These are phyloP conservation scores for Mollisia scopiformis DNA, from an alignment of 2,329 filamentous ascomycete genomes.

Conservation along the genomic window DNA sequence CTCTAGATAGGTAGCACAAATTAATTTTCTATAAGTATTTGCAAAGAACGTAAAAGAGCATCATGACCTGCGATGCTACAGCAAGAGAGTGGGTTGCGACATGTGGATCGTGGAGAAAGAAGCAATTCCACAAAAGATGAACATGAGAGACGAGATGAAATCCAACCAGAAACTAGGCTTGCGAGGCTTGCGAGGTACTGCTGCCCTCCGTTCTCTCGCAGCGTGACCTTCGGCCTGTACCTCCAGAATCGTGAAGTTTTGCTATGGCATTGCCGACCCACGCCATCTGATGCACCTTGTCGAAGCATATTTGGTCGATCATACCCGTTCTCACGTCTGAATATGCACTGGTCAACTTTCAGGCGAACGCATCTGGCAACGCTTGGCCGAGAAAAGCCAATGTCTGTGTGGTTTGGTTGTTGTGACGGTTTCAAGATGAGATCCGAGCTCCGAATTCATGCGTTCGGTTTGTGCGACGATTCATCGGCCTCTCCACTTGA, in stretches of 20 bases:
- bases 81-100: slow-evolving; percentile 17
- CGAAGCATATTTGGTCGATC: slow-evolving; percentile 24
- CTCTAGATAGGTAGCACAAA: slow-evolving; percentile 1
- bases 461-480: slow-evolving; percentile 11
- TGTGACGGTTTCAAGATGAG: slow-evolving; percentile 21
- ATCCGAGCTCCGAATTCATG: slow-evolving; percentile 28
- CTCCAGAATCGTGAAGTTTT: slow-evolving; percentile 16
- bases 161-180: slow-evolving; percentile 2
- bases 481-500: slow-evolving; percentile 6
- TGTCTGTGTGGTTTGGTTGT: slow-evolving; percentile 14
- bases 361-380: slow-evolving; percentile 6
- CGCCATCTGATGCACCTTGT: slow-evolving; percentile 20
- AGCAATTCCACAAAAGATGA: slow-evolving; percentile 7
- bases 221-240: slow-evolving; percentile 4
- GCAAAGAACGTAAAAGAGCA: slow-evolving; percentile 15
- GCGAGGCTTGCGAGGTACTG: slow-evolving; percentile 1
- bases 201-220: neutral
- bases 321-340: slow-evolving; percentile 18
- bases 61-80: slow-evolving; percentile 27
- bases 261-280: slow-evolving; percentile 24
- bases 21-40: slow-evolving; percentile 16
- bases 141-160: slow-evolving; percentile 10
- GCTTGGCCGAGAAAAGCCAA: slow-evolving; percentile 6
- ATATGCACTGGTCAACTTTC: slow-evolving; percentile 10
- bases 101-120: slow-evolving; percentile 10